Conservation (phyloP, 805 yeast species). For the Cyberlindnera nakhonratchasimensis region DNA sequence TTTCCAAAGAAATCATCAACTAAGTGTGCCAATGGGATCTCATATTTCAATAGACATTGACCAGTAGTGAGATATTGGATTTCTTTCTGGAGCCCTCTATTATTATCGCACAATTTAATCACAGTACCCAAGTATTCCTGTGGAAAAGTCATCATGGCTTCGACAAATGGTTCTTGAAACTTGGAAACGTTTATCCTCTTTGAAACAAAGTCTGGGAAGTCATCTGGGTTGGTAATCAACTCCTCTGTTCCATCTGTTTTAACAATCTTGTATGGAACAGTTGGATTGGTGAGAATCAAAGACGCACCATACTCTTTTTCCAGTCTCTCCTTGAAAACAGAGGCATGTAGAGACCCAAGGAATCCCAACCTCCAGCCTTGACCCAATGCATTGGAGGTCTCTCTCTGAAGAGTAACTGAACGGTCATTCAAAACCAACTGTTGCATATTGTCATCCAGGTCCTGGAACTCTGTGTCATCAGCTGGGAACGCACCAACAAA, state of each 20-base stretch:
- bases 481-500: constrained; percentile 98
- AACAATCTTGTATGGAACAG: constrained; percentile 86
- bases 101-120: constrained; percentile 78
- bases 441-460: constrained; percentile 83
- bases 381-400: constrained; percentile 90
- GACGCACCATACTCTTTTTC: constrained; percentile 94
- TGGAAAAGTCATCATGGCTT: constrained; percentile 87
- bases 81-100: constrained; percentile 80
- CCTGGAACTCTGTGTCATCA: constrained; percentile 86
- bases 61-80: constrained; percentile 73
- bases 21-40: constrained; percentile 80
- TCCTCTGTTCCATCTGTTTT: constrained; percentile 60
- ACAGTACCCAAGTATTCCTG: constrained; percentile 85
- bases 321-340: constrained; percentile 87
- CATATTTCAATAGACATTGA: constrained; percentile 76
- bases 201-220: constrained; percentile 64
- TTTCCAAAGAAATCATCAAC: constrained; percentile 96
- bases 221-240: constrained; percentile 85
- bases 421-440: constrained; percentile 89
- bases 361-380: constrained; percentile 98
- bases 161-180: constrained; percentile 84
- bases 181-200: constrained; percentile 40
- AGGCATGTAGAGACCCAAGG: constrained; percentile 90
- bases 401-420: constrained; percentile 83
- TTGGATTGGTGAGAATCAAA: constrained; percentile 89